phyloP scores from a whole-genome alignment of 805 yeast species.

The Teunomyces barrocoloradensis region DNA sequence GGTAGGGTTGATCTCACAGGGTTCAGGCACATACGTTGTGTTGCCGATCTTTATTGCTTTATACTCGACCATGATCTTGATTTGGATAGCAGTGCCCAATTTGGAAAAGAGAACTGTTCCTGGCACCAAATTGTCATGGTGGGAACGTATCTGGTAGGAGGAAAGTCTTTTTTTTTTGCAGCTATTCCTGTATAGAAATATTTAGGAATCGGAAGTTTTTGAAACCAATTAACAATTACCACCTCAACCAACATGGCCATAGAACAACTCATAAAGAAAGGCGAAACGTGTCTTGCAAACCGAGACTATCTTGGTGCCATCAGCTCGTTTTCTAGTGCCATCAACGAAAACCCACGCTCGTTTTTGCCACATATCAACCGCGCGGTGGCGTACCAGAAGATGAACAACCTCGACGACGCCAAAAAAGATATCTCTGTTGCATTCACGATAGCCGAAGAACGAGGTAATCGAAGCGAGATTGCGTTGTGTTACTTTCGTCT shows the following conservation, averaged over 20 bases:
- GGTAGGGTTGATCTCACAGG: conserved; percentile 49
- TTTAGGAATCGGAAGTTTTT: neutral
- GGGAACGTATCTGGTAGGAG: conserved; percentile 18
- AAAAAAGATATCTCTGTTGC: conserved; percentile 47
- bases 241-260: conserved; percentile 28
- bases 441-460: conserved; percentile 40
- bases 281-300: conserved; percentile 27
- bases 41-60: conserved; percentile 46
- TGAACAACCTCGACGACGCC: conserved; percentile 48
- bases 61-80: conserved; percentile 27
- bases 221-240: neutral
- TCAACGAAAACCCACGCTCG: conserved; percentile 44
- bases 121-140: conserved; percentile 10
- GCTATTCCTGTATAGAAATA: neutral
- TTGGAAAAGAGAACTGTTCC: conserved; percentile 14
- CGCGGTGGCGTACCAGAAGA: conserved; percentile 48
- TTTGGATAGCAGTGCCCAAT: conserved; percentile 45
- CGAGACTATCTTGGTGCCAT: conserved; percentile 47
- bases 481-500: conserved; percentile 49
- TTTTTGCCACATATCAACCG: conserved; percentile 48
- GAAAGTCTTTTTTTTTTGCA: conserved; percentile 2
- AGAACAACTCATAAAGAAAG: conserved; percentile 32
- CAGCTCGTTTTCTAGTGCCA: conserved; percentile 33
- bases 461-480: conserved; percentile 47
- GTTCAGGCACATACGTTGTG: conserved; percentile 46